Base-by-base conservation (phyloP, 2,329 filamentous ascomycete genomes). In the Microascus cirrosus region DNA sequence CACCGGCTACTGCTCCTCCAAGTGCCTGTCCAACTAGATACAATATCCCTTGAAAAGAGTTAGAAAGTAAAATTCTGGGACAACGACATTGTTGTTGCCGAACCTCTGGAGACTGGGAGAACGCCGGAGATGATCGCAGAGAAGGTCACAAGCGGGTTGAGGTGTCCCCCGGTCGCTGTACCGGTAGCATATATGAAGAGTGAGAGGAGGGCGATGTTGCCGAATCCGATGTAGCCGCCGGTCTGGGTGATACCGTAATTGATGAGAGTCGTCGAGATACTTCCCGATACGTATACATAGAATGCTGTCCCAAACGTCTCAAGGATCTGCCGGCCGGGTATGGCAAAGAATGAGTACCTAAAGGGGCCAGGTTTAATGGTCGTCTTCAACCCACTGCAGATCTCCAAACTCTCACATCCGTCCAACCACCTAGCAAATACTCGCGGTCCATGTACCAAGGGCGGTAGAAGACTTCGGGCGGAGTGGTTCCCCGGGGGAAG, bases 111-210 rank as follows among this genome's bases (percentile, higher is more conserved):
- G 13, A 80, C 68, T 1, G 76, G 75, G 22, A 74, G 75, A 13
- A 81, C 67, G 0, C 77, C 73, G 1, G 75, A 72, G 25, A 78
- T 74, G 59, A 82, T 75, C 2, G 78, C 79, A 2, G 75, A 71
- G 53, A 81, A 72, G 0, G 78, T 80, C 60, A 82, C 79, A 35
- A 75, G 67, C 1, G 78, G 78, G 61, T 79, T 82, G 58, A 82
- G 65, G 62, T 82, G 79, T 1, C 74, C 78, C 45, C 79, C 77
- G 2, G 74, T 76, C 0, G 74, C 73, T 0, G 77, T 73, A 4
- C 71, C 74, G 15, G 75, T 74, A 10, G 73, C 73, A 61, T 74
- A 79, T 53, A 81, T 78, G 62, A 80, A 75, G 1, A 78, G 63
- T 1, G 76, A 66, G 18, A 79, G 65, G 53, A 77, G 61, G 24